A percentile compares a stretch with the other conserved stretches of the same genome.
phyloP scores from a whole-genome alignment of 2,329 filamentous ascomycete species.

The Aspergillus glaucus region DNA sequence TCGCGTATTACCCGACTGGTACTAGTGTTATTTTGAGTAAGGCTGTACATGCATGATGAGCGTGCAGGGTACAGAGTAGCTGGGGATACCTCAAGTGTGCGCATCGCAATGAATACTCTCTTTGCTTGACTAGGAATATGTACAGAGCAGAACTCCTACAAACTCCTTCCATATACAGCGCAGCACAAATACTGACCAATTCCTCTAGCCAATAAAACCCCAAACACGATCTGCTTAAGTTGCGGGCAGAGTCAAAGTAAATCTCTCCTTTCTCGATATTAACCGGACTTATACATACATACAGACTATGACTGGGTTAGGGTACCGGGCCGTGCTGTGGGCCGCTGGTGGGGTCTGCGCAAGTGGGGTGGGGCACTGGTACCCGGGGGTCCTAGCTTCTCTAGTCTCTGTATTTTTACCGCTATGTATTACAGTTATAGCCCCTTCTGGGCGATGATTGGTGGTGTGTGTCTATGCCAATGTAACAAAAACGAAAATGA shows the following conservation, averaged over 20 bases:
- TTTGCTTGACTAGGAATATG: too few relatives aligned
- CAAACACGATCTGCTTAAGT: too few relatives aligned
- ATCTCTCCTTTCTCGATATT: too few relatives aligned
- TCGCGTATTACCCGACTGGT: background rate
- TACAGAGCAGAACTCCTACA: too few relatives aligned
- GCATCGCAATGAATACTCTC: too few relatives aligned
- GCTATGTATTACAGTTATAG: too few relatives aligned
- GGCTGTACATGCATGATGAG: conserved; percentile 11
- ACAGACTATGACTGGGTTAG: background rate
- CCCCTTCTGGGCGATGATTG: too few relatives aligned
- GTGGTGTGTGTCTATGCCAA: background rate
- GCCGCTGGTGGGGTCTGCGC: background rate
- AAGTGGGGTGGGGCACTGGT: background rate
- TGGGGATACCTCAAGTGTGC: background rate
- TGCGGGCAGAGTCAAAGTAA: too few relatives aligned
- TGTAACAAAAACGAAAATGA: conserved; percentile 1
- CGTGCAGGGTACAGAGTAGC: background rate
- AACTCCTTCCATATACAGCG: too few relatives aligned
- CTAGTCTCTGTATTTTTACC: background rate
- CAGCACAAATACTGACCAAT: too few relatives aligned
- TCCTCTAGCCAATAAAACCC: too few relatives aligned
- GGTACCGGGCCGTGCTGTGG: background rate
- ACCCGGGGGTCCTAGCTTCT: background rate
- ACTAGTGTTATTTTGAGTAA: background rate
- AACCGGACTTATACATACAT: too few relatives aligned